phyloP scores from a whole-genome alignment of 179 eudicot genomes.

The Patellifolia procumbens region DNA sequence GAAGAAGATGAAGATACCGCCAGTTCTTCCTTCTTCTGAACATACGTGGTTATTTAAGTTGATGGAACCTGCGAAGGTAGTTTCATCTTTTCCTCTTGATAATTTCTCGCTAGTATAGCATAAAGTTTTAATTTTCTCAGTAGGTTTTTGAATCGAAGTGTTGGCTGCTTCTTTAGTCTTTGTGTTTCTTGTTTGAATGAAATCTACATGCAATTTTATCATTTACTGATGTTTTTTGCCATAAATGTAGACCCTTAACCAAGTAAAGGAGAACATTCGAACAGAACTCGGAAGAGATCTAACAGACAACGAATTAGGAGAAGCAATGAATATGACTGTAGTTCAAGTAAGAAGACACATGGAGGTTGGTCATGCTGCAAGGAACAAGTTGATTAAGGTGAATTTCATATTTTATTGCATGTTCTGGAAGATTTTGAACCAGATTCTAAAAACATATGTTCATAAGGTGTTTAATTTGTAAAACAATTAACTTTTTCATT shows the following conservation, averaged over 20 bases:
- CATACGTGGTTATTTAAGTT: conserved; percentile 79
- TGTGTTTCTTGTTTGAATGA: neutral
- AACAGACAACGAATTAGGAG: conserved; percentile 65
- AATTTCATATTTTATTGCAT: neutral
- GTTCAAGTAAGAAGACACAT: conserved; percentile 49
- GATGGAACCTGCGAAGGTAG: conserved; percentile 93
- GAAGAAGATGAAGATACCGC: conserved; percentile 95
- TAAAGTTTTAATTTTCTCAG: neutral
- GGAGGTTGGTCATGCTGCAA: conserved; percentile 82
- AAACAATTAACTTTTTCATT: no score
- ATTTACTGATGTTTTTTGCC: neutral
- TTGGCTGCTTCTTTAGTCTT: neutral
- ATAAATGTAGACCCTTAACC: conserved; percentile 50
- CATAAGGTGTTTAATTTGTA: neutral
- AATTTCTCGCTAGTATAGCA: neutral
- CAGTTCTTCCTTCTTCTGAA: conserved; percentile 87
- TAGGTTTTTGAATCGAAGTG: neutral
- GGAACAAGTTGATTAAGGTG: conserved; percentile 91
- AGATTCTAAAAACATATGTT: neutral
- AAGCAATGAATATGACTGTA: conserved; percentile 61
- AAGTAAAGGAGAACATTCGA: conserved; percentile 64
- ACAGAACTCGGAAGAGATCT: conserved; percentile 68
- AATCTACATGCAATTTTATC: neutral
- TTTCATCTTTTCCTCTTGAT: conserved; percentile 14
- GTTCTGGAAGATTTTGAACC: neutral